Conservation (phyloP, 305 asterid genomes). For the Withania somnifera region DNA sequence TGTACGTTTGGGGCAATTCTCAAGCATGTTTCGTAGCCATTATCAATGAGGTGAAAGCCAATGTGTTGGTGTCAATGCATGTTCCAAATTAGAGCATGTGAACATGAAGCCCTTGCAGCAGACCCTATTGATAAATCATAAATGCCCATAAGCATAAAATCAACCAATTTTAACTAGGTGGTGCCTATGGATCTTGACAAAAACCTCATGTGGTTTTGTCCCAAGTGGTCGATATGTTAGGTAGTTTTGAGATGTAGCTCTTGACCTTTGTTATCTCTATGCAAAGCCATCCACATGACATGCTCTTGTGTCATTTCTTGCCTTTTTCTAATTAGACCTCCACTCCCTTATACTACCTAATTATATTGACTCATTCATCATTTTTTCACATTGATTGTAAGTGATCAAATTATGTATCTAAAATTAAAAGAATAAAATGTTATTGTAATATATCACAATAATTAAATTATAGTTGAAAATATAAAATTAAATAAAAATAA, state of each 20-base stretch:
- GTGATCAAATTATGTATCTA: not conserved
- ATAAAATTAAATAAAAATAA: too few species aligned
- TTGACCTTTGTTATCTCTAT: conserved; percentile 9
- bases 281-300: conserved; percentile 22
- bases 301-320: conserved; percentile 9
- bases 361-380: not conserved
- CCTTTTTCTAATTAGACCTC: not conserved
- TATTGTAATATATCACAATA: too few species aligned
- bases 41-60: conserved; percentile 21
- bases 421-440: not conserved
- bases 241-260: conserved; percentile 9
- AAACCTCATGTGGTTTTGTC: conserved; percentile 20
- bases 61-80: conserved; percentile 1
- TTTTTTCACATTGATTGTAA: not conserved
- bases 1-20: conserved; percentile 10
- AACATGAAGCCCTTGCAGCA: conserved; percentile 9
- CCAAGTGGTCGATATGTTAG: conserved; percentile 21
- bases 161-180: not conserved
- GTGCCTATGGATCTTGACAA: conserved; percentile 6
- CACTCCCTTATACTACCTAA: not conserved
- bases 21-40: conserved; percentile 21
- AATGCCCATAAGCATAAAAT: not conserved
- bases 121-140: conserved; percentile 1
- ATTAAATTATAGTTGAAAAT: too few species aligned
- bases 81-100: conserved; percentile 15